phyloP scores from a whole-genome alignment of 805 yeast species.

The Pichia sporocuriosa region DNA sequence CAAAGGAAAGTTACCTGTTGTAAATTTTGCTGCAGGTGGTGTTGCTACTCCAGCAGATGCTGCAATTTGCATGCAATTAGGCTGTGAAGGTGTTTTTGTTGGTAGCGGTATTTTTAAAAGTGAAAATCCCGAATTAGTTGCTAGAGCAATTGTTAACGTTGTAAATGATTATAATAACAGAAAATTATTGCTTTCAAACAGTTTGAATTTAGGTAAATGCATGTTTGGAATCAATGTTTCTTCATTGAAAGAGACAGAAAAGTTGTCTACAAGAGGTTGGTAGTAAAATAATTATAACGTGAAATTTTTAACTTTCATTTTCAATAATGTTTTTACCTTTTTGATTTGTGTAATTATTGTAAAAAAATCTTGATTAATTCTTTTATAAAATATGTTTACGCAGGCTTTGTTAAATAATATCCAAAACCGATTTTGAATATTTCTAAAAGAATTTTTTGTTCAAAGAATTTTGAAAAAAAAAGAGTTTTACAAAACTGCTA shows the following conservation, averaged over 20 bases:
- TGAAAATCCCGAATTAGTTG: slow-evolving; percentile 63
- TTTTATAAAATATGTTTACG: too few species aligned
- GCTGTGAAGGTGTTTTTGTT: slow-evolving; percentile 74
- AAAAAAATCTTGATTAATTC: too few species aligned
- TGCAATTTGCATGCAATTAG: slow-evolving; percentile 73
- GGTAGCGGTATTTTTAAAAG: slow-evolving; percentile 78
- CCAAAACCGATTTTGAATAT: too few species aligned
- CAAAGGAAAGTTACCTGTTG: slow-evolving; percentile 67
- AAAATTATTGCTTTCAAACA: slow-evolving; percentile 50
- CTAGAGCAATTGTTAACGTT: slow-evolving; percentile 73
- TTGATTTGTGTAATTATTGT: too few species aligned
- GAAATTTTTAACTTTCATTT: too few species aligned
- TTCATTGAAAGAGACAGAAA: slow-evolving; percentile 39
- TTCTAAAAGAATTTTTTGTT: too few species aligned
- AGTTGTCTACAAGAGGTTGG: slow-evolving; percentile 49
- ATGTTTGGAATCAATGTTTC: slow-evolving; percentile 68
- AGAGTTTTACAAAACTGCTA: too few species aligned
- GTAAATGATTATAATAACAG: slow-evolving; percentile 66
- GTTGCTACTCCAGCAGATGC: slow-evolving; percentile 87
- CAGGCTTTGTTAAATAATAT: too few species aligned
- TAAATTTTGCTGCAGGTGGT: slow-evolving; percentile 85
- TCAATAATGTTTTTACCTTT: too few species aligned
- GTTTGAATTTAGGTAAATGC: slow-evolving; percentile 66
- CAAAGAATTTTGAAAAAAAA: too few species aligned
- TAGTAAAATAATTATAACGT: too few species aligned